Conservation (phyloP, 2,329 filamentous ascomycete species). For the Diaporthe sp. region DNA sequence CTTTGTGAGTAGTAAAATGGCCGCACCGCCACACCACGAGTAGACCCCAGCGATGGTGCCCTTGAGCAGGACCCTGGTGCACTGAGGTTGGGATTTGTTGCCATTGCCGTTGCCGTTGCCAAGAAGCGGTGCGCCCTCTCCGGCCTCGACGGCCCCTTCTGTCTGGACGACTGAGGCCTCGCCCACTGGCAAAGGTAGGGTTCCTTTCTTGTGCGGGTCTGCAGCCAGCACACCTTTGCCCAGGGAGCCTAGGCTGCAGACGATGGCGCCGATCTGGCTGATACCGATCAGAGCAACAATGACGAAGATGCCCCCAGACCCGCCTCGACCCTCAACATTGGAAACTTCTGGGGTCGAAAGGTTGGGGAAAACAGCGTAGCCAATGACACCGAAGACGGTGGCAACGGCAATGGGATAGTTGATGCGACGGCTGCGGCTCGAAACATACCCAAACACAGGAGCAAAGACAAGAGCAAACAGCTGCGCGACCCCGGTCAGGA, state of each 20-base stretch:
- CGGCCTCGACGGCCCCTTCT: conserved; percentile 32
- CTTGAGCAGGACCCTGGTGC: conserved; percentile 74
- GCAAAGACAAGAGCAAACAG: conserved; percentile 86
- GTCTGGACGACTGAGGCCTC: conserved; percentile 30
- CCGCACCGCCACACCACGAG: conserved; percentile 87
- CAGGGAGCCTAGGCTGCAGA: conserved; percentile 91
- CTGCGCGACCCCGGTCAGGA: conserved; percentile 90
- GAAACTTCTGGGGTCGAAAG: conserved; percentile 81
- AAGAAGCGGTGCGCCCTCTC: conserved; percentile 52
- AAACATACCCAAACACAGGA: conserved; percentile 87
- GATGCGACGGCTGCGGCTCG: conserved; percentile 72
- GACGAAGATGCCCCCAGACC: conserved; percentile 75
- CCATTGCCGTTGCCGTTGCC: conserved; percentile 35
- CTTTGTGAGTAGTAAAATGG: conserved; percentile 92
- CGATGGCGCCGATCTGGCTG: conserved; percentile 95
- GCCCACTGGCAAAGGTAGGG: conserved; percentile 38
- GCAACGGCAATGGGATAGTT: conserved; percentile 81
- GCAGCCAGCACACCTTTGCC: conserved; percentile 79
- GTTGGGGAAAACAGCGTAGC: conserved; percentile 82
- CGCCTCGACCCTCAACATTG: conserved; percentile 71
- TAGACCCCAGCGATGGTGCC: conserved; percentile 96
- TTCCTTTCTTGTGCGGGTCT: conserved; percentile 43
- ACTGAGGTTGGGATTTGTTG: conserved; percentile 32
- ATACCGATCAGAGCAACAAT: conserved; percentile 85
- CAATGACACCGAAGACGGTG: conserved; percentile 78